These are phyloP conservation scores for Neurospora discreta DNA, from an alignment of 495 filamentous ascomycete species.

Conservation along the genomic window DNA sequence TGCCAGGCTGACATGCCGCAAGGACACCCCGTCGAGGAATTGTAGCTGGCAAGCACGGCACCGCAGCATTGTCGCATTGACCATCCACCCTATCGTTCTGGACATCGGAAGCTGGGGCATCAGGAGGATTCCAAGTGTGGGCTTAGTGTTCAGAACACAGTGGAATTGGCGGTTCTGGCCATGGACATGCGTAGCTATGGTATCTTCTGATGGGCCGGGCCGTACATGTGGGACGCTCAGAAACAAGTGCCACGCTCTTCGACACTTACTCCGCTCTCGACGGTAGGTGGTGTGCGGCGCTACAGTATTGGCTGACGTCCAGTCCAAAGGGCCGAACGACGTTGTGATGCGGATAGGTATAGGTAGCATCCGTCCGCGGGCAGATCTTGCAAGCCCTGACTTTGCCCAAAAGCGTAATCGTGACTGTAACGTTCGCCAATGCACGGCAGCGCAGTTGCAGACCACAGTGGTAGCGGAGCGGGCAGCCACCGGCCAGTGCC, in stretches of 20 bases:
- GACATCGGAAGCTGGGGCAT: neutral
- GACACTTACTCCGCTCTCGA: neutral
- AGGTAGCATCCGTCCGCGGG: slow-evolving; percentile 16
- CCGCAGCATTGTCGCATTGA: neutral
- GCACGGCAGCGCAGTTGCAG: slow-evolving; percentile 10
- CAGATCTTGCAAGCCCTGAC: slow-evolving; percentile 27
- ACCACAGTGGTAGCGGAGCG: slow-evolving; percentile 18
- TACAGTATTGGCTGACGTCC: neutral
- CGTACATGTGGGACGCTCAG: neutral
- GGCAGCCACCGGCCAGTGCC: slow-evolving; percentile 25
- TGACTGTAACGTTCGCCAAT: slow-evolving; percentile 26
- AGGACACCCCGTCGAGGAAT: neutral
- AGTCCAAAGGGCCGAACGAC: neutral
- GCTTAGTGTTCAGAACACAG: neutral
- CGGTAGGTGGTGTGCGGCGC: neutral
- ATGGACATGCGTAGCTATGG: neutral
- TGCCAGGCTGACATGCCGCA: slow-evolving; percentile 4
- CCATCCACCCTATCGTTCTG: neutral
- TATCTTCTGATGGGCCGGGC: neutral
- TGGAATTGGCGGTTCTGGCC: neutral
- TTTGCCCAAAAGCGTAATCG: slow-evolving; percentile 28
- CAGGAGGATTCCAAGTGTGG: neutral
- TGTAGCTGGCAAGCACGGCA: neutral
- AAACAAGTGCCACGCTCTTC: neutral
- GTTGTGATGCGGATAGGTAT: slow-evolving; percentile 7